Percentiles rank a stretch among this genome's conserved stretches.
Evolutionary conservation across 179 eudicot genomes (phyloP).

Genomic region (Heliamphora pulchella): DNA sequence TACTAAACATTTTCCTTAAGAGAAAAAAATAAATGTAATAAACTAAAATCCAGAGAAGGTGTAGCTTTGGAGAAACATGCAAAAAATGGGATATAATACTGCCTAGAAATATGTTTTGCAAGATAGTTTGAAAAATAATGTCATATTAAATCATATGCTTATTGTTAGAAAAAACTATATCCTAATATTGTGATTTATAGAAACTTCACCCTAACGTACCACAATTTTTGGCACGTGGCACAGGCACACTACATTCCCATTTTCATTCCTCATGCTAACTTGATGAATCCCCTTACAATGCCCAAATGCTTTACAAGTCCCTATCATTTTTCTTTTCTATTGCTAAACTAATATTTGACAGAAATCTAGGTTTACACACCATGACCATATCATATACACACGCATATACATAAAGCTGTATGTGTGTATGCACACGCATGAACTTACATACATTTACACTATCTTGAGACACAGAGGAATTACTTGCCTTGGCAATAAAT

Average conservation of each 20-base stretch:
- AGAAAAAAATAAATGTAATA: background rate
- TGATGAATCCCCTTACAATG: no score
- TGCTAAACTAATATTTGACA: background rate
- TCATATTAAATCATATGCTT: background rate
- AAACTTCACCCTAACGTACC: background rate
- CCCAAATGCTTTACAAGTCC: background rate
- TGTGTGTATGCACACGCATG: no score
- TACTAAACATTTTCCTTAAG: background rate
- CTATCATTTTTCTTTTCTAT: background rate
- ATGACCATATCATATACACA: background rate
- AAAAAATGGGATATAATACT: background rate
- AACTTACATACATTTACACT: no score
- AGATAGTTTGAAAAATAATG: background rate
- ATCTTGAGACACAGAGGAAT: no score
- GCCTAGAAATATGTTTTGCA: background rate
- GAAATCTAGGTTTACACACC: background rate
- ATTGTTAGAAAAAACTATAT: background rate
- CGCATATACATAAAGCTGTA: background rate
- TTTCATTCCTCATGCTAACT: background rate
- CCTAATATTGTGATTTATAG: background rate
- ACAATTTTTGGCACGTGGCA: background rate
- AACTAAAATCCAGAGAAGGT: background rate
- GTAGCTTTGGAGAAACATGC: background rate
- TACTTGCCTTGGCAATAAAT: background rate
- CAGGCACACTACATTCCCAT: background rate